Percentiles rank a stretch among this genome's conserved stretches.
Conservation (phyloP, 2,329 filamentous ascomycete species). For the Saccharata proteae region DNA sequence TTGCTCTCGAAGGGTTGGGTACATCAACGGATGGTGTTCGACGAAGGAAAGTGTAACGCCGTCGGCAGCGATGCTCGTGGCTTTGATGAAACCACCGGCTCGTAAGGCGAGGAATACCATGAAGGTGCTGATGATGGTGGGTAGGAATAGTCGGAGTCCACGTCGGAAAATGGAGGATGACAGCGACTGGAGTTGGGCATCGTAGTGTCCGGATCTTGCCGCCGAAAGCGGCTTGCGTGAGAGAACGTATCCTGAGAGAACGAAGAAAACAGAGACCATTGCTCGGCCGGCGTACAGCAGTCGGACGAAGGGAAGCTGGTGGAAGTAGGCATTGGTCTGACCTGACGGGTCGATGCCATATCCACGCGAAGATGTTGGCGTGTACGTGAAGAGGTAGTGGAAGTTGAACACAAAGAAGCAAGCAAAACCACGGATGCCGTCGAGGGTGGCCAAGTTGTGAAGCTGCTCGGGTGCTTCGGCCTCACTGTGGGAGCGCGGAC, state of each 20-base stretch:
- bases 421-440: conserved; percentile 55
- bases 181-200: conserved; percentile 30
- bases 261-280: conserved; percentile 44
- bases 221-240: conserved; percentile 33
- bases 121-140: conserved; percentile 44
- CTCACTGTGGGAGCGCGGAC: not conserved
- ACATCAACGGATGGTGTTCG: conserved; percentile 6
- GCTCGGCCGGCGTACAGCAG: conserved; percentile 46
- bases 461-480: not conserved
- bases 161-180: conserved; percentile 39
- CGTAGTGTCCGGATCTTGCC: conserved; percentile 30
- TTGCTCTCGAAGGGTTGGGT: conserved; percentile 17
- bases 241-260: conserved; percentile 42
- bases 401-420: conserved; percentile 51
- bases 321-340: conserved; percentile 35
- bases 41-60: conserved; percentile 12
- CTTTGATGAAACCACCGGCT: conserved; percentile 13
- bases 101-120: conserved; percentile 14
- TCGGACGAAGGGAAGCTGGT: conserved; percentile 44
- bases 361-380: conserved; percentile 40
- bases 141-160: conserved; percentile 39
- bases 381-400: conserved; percentile 47
- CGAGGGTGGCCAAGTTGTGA: conserved; percentile 26
- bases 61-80: conserved; percentile 15
- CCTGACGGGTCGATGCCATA: conserved; percentile 30